Evolutionary conservation across 2,329 filamentous ascomycete genomes (phyloP), one percentile per base, ranked within the genome.

Genomic region (Nothomitra cinnamomea): DNA sequence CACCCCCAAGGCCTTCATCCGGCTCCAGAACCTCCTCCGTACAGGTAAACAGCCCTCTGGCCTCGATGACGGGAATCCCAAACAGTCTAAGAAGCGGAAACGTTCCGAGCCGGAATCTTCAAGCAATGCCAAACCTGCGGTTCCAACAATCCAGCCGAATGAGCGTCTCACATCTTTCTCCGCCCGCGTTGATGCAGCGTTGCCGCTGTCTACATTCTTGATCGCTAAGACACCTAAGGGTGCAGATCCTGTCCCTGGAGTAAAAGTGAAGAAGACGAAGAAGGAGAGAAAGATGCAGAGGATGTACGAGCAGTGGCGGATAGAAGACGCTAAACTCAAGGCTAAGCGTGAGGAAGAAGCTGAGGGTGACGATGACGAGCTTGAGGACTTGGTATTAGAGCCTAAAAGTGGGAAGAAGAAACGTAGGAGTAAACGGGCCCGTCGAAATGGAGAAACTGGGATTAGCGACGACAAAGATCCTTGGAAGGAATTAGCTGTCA

Each of bases 1-100:
- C 68, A 89, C 85, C 1, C 92, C 92, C 0, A 84, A 87, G 59
- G 87, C 85, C 1, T 98, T 98, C 67, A 79, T 79, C 57, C 81
- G 88, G 12, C 70, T 96, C 57, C 92, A 96, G 85, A 80, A 85
- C 35, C 78, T 81, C 59, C 77, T 82, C 41, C 67, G 72, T 15
- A 74, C 78, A n/a, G 69, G 69, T 21, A 81, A 79, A 62, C 77
- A 73, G 56, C 74, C 75, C 3, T 77, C 75, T 8, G 81, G 83
- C 5, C 71, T 94, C 7, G 83, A 94, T 63, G 78, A 92, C 28
- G n/a, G 63, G 72, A 10, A 67, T 67, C 36, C 58, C 56, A 48
- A 60, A 62, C n/a, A 56, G 52, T 59, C 60, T 32, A 73, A 73
- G 60, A 78, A 76, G 60, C 71, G 72, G 48, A 76, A 75, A 58